Conservation (phyloP, 2,329 filamentous ascomycete genomes). For the Cercospora beticola region DNA sequence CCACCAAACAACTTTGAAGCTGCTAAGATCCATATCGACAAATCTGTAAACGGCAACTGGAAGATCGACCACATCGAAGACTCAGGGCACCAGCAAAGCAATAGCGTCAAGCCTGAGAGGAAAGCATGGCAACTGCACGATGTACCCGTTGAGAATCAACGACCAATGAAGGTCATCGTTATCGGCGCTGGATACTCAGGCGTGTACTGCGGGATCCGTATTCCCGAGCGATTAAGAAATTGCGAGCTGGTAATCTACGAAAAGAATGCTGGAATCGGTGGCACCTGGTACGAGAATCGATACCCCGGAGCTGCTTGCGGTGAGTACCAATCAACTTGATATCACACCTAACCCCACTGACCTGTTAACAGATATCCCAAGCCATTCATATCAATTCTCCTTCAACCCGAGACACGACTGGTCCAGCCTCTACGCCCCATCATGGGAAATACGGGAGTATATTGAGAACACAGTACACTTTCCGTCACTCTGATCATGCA, state of each 20-base stretch:
- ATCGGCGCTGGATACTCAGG: conserved; percentile 48
- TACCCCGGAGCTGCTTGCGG: conserved; percentile 47
- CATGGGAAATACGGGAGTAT: conserved; percentile 26
- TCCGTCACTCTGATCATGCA: neutral
- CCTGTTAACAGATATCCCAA: conserved; percentile 37
- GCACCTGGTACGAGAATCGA: conserved; percentile 42
- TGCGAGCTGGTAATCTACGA: conserved; percentile 46
- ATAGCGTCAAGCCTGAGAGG: neutral
- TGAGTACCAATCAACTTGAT: neutral
- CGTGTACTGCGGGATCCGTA: conserved; percentile 47
- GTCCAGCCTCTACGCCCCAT: conserved; percentile 45
- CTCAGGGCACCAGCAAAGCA: neutral
- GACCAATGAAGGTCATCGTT: conserved; percentile 46
- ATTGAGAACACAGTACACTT: conserved; percentile 12
- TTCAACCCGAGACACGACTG: conserved; percentile 46
- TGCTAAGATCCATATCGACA: conserved; percentile 23
- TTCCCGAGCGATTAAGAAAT: conserved; percentile 43
- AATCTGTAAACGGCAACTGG: conserved; percentile 18
- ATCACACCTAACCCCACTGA: neutral
- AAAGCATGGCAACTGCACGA: conserved; percentile 39
- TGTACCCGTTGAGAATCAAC: conserved; percentile 44
- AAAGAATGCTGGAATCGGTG: conserved; percentile 44
- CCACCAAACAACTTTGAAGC: conserved; percentile 22
- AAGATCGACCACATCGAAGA: conserved; percentile 25
- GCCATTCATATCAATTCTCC: conserved; percentile 46